Evolutionary conservation across 345 rosid genomes (phyloP).

Genomic region (Psidium guajava): DNA sequence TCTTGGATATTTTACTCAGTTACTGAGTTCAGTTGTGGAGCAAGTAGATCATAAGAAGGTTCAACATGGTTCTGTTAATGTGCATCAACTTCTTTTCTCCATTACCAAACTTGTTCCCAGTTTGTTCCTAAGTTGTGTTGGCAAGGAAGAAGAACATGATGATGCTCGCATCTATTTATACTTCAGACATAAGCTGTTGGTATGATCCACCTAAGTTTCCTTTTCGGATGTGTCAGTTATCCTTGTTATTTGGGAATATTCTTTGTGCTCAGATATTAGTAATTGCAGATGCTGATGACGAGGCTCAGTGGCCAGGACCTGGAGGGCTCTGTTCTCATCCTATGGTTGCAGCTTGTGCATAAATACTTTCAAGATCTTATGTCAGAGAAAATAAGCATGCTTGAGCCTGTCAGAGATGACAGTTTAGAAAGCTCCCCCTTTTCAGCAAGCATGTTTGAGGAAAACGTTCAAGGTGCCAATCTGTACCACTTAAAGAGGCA

Average conservation of each 20-base stretch:
- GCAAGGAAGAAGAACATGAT: conserved; percentile 21
- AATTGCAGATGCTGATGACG: conserved; percentile 67
- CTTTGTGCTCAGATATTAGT: background rate
- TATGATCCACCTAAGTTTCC: conserved; percentile 8
- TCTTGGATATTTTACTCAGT: conserved; percentile 60
- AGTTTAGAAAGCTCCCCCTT: conserved; percentile 81
- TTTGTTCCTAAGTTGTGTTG: conserved; percentile 52
- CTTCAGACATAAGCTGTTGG: conserved; percentile 79
- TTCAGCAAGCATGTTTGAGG: conserved; percentile 25
- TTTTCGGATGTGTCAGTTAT: background rate
- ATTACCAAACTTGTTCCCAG: conserved; percentile 38
- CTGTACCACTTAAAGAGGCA: conserved; percentile 53
- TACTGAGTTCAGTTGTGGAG: conserved; percentile 62
- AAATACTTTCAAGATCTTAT: conserved; percentile 45
- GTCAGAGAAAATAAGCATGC: conserved; percentile 17
- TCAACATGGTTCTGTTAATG: conserved; percentile 12
- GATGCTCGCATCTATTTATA: conserved; percentile 31
- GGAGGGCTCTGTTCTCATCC: conserved; percentile 21
- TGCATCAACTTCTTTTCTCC: conserved; percentile 22
- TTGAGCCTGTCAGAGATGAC: conserved; percentile 16
- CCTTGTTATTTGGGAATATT: background rate
- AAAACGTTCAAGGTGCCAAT: conserved; percentile 11
- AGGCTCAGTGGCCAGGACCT: conserved; percentile 50
- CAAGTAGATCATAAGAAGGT: conserved; percentile 18
- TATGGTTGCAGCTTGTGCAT: conserved; percentile 73